phyloP scores from a whole-genome alignment of 139 green algal species.

The Chlorella vulgaris region DNA sequence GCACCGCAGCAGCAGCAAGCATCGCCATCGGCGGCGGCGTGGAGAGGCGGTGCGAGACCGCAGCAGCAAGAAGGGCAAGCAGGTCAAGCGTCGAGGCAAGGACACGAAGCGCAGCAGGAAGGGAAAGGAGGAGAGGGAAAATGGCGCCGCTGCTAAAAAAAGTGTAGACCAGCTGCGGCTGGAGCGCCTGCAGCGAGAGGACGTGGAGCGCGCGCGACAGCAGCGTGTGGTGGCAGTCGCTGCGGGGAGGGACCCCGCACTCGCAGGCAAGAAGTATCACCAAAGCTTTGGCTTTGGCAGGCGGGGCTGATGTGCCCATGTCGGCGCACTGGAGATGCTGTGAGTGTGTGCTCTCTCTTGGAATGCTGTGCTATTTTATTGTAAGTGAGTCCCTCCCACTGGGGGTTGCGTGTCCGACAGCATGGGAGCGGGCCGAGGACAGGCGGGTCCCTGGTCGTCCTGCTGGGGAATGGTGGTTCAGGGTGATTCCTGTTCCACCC shows the following conservation, averaged over 20 bases:
- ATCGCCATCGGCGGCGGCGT: neutral
- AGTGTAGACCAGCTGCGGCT: slow-evolving; percentile 51
- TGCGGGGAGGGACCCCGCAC: neutral
- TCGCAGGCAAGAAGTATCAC: slow-evolving; percentile 15
- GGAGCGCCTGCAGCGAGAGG: slow-evolving; percentile 63
- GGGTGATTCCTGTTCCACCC: too few relatives aligned
- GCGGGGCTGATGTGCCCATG: neutral
- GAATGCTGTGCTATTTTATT: too few relatives aligned
- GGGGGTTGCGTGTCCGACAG: too few relatives aligned
- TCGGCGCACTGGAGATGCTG: too few relatives aligned
- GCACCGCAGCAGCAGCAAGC: neutral
- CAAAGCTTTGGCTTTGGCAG: slow-evolving; percentile 21
- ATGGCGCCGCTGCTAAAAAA: neutral
- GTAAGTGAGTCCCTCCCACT: too few relatives aligned
- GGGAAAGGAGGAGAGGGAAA: neutral
- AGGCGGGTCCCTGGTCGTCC: too few relatives aligned
- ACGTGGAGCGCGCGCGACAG: slow-evolving; percentile 44
- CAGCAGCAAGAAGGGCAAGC: slow-evolving; percentile 7
- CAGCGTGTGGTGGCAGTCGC: slow-evolving; percentile 22
- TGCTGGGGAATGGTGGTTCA: too few relatives aligned
- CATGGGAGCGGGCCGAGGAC: too few relatives aligned
- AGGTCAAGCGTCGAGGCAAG: slow-evolving; percentile 1
- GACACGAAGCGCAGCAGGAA: slow-evolving; percentile 35
- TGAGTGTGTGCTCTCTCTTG: too few relatives aligned
- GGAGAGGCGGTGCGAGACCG: too few relatives aligned